Conservation (phyloP, 2,329 filamentous ascomycete species). For the Penicillium vulpinum region DNA sequence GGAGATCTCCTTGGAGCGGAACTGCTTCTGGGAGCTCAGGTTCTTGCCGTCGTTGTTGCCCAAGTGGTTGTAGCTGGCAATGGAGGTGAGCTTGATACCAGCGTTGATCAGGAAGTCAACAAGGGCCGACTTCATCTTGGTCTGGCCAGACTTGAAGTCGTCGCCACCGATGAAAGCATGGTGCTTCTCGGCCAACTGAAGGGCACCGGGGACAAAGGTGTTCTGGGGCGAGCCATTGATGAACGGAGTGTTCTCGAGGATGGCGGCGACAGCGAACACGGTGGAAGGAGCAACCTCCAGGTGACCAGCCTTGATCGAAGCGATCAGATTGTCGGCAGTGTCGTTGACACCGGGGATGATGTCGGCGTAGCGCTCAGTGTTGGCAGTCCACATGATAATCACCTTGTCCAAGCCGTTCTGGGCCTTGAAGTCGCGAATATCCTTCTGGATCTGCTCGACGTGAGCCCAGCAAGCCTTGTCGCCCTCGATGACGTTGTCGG, state of each 20-base stretch:
- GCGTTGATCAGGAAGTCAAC: slow-evolving; percentile 98
- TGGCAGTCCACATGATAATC: slow-evolving; percentile 97
- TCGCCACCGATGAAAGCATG: slow-evolving; percentile 92
- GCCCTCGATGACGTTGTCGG: slow-evolving; percentile 84
- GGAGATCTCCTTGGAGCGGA: slow-evolving; percentile 99
- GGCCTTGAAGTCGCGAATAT: slow-evolving; percentile 92
- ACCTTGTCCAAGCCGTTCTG: slow-evolving; percentile 86
- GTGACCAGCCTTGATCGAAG: slow-evolving; percentile 82
- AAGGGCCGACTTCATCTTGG: slow-evolving; percentile 99
- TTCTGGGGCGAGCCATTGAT: slow-evolving; percentile 99
- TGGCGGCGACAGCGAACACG: slow-evolving; percentile 91
- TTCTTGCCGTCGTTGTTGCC: slow-evolving; percentile 99
- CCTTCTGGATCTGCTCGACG: slow-evolving; percentile 87
- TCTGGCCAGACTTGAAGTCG: slow-evolving; percentile 99
- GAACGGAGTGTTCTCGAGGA: slow-evolving; percentile 86
- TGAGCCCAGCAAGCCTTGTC: slow-evolving; percentile 82
- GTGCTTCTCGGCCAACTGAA: slow-evolving; percentile 84
- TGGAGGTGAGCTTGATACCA: slow-evolving; percentile 97
- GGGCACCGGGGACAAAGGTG: slow-evolving; percentile 92
- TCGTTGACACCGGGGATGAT: slow-evolving; percentile 88
- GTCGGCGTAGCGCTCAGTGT: slow-evolving; percentile 95
- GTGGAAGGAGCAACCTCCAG: slow-evolving; percentile 93
- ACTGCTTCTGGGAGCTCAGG: slow-evolving; percentile 94
- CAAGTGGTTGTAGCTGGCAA: slow-evolving; percentile 98
- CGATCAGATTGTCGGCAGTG: slow-evolving; percentile 89